Evolutionary conservation across 345 rosid species (phyloP).

Genomic region (Populus tremula): DNA sequence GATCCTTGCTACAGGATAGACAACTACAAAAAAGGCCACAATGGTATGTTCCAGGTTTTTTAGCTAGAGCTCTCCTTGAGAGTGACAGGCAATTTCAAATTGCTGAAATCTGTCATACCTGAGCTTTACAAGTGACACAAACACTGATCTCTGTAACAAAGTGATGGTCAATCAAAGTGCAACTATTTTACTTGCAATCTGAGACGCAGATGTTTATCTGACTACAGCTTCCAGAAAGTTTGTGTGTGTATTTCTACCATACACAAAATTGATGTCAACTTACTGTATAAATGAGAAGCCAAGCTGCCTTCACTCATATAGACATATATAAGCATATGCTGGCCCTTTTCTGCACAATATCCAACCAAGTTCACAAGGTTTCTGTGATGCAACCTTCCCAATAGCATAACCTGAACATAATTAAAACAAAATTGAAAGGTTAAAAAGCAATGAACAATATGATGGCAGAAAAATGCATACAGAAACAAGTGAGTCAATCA

Average conservation of each 20-base stretch:
- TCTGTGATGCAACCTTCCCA: constrained; percentile 97
- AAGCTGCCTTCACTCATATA: constrained; percentile 97
- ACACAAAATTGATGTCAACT: constrained; percentile 29
- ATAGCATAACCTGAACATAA: constrained; percentile 68
- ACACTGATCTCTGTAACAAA: neutral
- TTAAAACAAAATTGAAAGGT: neutral
- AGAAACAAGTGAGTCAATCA: neutral
- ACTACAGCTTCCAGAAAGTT: neutral
- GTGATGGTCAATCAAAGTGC: neutral
- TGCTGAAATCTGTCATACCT: neutral
- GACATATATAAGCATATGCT: constrained; percentile 90
- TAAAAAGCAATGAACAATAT: neutral
- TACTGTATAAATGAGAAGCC: constrained; percentile 91
- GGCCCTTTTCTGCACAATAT: constrained; percentile 94
- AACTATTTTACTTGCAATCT: neutral
- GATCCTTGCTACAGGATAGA: neutral
- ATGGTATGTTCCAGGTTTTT: neutral
- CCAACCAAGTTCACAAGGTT: constrained; percentile 95
- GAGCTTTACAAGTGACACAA: constrained; percentile 10
- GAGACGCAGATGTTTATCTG: neutral
- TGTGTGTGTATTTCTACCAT: constrained; percentile 9
- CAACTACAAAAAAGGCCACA: neutral
- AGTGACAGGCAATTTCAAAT: constrained; percentile 2
- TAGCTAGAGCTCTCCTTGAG: neutral
- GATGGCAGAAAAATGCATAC: neutral